These are phyloP conservation scores for Raddia guianensis DNA, from an alignment of 176 grass and related monocot species.

Conservation along the genomic window DNA sequence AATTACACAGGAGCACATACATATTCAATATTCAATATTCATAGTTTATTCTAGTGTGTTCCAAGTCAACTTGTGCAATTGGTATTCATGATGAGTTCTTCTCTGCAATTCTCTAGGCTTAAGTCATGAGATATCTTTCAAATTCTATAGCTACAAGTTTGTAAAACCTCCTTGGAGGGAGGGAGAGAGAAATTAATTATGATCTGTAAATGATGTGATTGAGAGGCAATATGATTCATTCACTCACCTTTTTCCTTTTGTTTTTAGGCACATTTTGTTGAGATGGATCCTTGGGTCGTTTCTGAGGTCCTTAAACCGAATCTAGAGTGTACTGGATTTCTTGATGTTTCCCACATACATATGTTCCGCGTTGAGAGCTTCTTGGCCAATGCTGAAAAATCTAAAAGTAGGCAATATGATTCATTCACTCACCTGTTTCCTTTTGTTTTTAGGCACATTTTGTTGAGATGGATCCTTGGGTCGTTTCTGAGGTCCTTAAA, in stretches of 20 bases:
- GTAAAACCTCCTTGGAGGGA: neutral
- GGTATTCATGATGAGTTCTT: conserved; percentile 7
- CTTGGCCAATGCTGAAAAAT: conserved; percentile 67
- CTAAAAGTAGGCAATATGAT: neutral
- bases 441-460: conserved; percentile 70
- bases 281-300: conserved; percentile 94
- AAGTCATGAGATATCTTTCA: conserved; percentile 31
- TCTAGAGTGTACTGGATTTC: conserved; percentile 86
- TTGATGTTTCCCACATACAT: conserved; percentile 81
- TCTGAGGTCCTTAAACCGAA: conserved; percentile 81
- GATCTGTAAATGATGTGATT: conserved; percentile 25
- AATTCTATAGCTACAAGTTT: conserved; percentile 17
- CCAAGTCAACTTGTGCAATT: neutral
- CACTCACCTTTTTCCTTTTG: conserved; percentile 18
- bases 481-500: conserved; percentile 75
- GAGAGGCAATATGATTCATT: neutral
- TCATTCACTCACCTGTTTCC: conserved; percentile 8
- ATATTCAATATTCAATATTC: neutral
- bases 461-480: conserved; percentile 96
- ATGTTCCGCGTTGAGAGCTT: conserved; percentile 80
- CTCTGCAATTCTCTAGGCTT: conserved; percentile 10
- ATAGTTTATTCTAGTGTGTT: conserved; percentile 3
- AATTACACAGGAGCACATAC: neutral
- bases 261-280: conserved; percentile 86
- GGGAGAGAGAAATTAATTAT: neutral